These are phyloP conservation scores for Dioscorea alata DNA, from an alignment of 106 monocot genomes.

Conservation along the genomic window DNA sequence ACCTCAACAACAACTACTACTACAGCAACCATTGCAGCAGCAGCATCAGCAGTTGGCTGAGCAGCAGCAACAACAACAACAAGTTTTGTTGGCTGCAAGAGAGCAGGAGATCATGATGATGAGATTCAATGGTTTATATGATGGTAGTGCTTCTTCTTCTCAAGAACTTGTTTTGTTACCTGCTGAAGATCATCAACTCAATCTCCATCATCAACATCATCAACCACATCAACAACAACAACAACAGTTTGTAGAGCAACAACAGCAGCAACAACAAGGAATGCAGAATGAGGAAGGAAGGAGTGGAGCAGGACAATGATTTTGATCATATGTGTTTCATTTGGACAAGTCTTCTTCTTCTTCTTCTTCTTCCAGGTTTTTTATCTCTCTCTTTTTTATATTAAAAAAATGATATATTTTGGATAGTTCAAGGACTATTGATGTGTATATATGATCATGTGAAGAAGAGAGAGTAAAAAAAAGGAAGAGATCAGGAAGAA, in stretches of 20 bases:
- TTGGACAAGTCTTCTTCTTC: background rate
- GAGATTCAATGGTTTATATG: background rate
- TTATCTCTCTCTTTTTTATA: background rate
- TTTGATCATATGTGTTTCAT: background rate
- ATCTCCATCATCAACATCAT: background rate
- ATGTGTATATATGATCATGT: background rate
- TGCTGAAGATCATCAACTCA: background rate
- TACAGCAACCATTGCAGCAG: constrained; percentile 6
- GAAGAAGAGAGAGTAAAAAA: too few relatives aligned
- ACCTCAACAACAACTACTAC: background rate
- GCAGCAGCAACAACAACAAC: background rate
- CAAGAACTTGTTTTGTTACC: background rate
- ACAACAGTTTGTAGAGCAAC: background rate
- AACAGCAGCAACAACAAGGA: constrained; percentile 5
- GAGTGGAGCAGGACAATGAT: background rate
- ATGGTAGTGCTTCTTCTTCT: background rate
- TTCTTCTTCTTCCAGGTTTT: background rate
- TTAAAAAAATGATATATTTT: background rate
- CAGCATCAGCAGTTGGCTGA: constrained; percentile 3
- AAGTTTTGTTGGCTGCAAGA: constrained; percentile 1
- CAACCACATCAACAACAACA: constrained; percentile 8
- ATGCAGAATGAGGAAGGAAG: background rate
- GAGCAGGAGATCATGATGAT: constrained; percentile 18
- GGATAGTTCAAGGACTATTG: background rate
- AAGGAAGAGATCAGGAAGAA: too few relatives aligned